Percentiles rank a stretch among this genome's conserved stretches.
Evolutionary conservation across 257 asterid species (phyloP).

Genomic region (Nicotiana otophora): DNA sequence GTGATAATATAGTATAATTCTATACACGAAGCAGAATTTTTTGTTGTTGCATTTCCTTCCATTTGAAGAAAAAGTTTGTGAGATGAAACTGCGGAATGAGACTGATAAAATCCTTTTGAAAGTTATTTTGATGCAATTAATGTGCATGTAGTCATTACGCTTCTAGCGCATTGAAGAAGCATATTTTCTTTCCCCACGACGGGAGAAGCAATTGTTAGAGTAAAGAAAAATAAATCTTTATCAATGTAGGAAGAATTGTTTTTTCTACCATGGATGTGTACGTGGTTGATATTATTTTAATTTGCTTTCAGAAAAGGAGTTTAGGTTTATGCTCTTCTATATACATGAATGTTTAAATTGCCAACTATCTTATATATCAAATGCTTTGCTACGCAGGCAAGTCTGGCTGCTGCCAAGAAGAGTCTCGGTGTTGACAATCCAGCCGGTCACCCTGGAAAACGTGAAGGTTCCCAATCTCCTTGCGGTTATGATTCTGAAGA

Average conservation of each 20-base stretch:
- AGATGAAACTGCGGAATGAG: not conserved
- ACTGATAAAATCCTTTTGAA: not conserved
- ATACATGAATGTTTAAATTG: not conserved
- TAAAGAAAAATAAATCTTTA: not conserved
- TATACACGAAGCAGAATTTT: not conserved
- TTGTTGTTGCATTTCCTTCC: not conserved
- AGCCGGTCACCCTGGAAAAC: conserved; percentile 32
- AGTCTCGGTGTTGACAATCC: conserved; percentile 41
- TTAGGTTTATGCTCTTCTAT: not conserved
- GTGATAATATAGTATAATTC: not conserved
- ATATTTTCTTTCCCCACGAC: not conserved
- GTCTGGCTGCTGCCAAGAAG: conserved; percentile 65
- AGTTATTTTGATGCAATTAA: not conserved
- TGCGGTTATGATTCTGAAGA: conserved; percentile 61
- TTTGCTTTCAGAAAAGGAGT: not conserved
- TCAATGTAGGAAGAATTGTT: not conserved
- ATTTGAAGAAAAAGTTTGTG: not conserved
- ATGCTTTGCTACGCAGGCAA: conserved; percentile 44
- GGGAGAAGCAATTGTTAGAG: not conserved
- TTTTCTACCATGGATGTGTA: not conserved
- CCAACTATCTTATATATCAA: not conserved
- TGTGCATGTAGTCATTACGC: not conserved
- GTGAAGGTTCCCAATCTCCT: conserved; percentile 53
- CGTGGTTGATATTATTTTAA: not conserved
- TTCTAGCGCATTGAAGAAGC: not conserved